Base-by-base conservation (phyloP, 768 basidiomycete genomes). In the Boletus tylopilopsis region DNA sequence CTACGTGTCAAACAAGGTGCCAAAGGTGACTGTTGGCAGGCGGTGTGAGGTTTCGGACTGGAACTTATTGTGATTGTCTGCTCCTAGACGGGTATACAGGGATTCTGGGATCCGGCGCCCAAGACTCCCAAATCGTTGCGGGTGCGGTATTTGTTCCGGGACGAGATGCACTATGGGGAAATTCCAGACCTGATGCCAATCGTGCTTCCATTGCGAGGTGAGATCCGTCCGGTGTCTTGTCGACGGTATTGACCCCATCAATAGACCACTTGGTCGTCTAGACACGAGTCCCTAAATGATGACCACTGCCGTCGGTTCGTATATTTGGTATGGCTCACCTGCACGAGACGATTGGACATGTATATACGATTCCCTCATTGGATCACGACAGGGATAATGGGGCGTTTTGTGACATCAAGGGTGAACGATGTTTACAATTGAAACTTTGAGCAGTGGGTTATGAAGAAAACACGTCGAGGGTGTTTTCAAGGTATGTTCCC, bases 41-140 rank as follows among this genome's bases (percentile, higher is more conserved):
- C n/a, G n/a, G n/a, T n/a, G n/a, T n/a, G n/a, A n/a, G n/a, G n/a
- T n/a, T n/a, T n/a, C 39, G 15, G 8, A 29, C 13, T 7, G 15
- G 36, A 36, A n/a, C n/a, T 44, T 25, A 33, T 49, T 30, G 21
- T 56, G 27, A 54, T 36, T 7, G 49, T 21, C 45, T 48, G 51
- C 30, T 45, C 32, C 27, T 56, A 87, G 88, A 73, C 82, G 50
- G 78, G 81, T 23, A 73, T 95, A 34, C 84, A 90, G 61, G 92
- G 92, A n/a, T 93, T 96, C 72, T 84, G 80, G 62, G 92, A 95
- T 70, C 87, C 89, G 48, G 83, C 84, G 16, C 84, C 88, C 13
- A 81, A 81, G n/a, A 74, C 78, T 47, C 68, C 76, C 41, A 94
- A 94, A 71, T 72, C 72, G 6, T 70, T 94, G 44, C 75, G 81